Percentiles rank a stretch among this genome's conserved stretches.
Evolutionary conservation across 1,284 basidiomycete species (phyloP).

Genomic region (Cutaneotrichosporon arboriforme): DNA sequence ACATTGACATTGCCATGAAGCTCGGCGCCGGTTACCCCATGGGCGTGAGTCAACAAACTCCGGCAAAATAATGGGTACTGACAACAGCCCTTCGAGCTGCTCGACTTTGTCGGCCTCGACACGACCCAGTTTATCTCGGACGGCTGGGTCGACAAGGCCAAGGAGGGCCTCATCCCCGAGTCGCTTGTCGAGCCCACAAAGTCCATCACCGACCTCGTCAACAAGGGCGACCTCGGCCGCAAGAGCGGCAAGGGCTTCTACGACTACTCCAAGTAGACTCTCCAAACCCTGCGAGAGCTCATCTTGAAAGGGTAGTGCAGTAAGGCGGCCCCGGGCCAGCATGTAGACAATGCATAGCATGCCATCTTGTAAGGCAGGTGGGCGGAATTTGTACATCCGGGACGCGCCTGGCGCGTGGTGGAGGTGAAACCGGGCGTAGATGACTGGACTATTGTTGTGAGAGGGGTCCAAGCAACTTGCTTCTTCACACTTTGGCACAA

Average conservation of each 20-base stretch:
- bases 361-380: background rate
- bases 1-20: conserved; percentile 59
- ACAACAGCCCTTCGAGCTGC: conserved; percentile 54
- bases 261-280: conserved; percentile 20
- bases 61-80: background rate
- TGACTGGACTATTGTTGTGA: background rate
- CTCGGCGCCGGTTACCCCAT: conserved; percentile 54
- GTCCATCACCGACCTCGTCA: conserved; percentile 52
- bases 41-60: conserved; percentile 36
- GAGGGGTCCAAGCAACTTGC: too few species aligned
- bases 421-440: too few species aligned
- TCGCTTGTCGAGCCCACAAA: conserved; percentile 51
- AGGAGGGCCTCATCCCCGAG: conserved; percentile 46
- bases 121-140: conserved; percentile 52
- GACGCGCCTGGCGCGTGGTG: background rate
- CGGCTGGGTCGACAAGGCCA: conserved; percentile 54
- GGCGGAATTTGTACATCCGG: too few species aligned
- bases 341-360: conserved; percentile 1
- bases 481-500: background rate
- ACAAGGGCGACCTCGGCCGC: conserved; percentile 53
- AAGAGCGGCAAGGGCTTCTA: conserved; percentile 52
- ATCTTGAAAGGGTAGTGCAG: background rate
- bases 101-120: conserved; percentile 55
- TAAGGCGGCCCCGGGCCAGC: background rate
- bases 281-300: too few species aligned